Percentiles rank a stretch among this genome's conserved stretches.
These are phyloP conservation scores for Cryptosporidium ubiquitum DNA, from an alignment of 169 alveolate genomes.

Conservation along the genomic window DNA sequence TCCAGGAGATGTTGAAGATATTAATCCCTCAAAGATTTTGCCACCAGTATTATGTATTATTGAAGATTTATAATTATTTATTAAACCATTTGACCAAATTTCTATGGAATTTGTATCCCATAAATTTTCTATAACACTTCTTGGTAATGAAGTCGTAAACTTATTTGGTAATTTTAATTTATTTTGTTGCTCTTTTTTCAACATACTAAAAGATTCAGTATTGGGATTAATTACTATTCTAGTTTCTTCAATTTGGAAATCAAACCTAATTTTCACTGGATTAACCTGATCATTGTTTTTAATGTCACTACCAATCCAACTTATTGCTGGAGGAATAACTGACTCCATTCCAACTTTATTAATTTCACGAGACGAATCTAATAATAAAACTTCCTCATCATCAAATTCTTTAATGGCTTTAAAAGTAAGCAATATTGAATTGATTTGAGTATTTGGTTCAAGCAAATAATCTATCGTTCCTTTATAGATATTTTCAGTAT, in stretches of 20 bases:
- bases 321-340: conserved; percentile 47
- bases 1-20: conserved; percentile 63
- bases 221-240: conserved; percentile 39
- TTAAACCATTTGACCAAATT: conserved; percentile 37
- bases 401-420: conserved; percentile 32
- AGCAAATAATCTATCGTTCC: conserved; percentile 29
- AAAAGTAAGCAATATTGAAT: conserved; percentile 25
- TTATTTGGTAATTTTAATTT: background rate
- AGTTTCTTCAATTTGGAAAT: conserved; percentile 44
- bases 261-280: conserved; percentile 22
- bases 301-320: conserved; percentile 54
- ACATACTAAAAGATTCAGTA: background rate
- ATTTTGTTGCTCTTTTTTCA: background rate
- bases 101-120: conserved; percentile 57
- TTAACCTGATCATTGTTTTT: background rate
- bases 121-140: conserved; percentile 54
- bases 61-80: conserved; percentile 20
- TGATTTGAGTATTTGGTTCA: conserved; percentile 16
- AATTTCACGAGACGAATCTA: conserved; percentile 34
- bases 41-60: conserved; percentile 1
- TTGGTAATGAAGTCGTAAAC: conserved; percentile 50
- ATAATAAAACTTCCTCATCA: conserved; percentile 2
- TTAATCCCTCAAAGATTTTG: conserved; percentile 49
- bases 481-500: background rate
- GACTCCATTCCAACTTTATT: conserved; percentile 7